Evolutionary conservation across 768 basidiomycete genomes (phyloP).

Genomic region (Rhizopogon rudus): DNA sequence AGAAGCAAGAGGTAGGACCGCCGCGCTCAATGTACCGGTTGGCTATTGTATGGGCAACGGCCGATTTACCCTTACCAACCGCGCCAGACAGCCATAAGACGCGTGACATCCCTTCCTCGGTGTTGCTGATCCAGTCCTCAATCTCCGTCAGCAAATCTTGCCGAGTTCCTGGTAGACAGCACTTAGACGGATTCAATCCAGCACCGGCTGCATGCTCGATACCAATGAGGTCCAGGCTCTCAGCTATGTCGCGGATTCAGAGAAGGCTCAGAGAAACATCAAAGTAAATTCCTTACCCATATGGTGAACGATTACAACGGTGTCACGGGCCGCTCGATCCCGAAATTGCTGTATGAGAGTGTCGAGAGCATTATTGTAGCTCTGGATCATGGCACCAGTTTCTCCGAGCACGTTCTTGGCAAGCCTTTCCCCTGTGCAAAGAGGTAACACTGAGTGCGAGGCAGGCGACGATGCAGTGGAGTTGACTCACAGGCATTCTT

Average conservation of each 20-base stretch:
- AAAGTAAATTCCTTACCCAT: background rate
- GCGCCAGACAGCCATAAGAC: constrained; percentile 8
- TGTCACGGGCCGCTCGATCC: background rate
- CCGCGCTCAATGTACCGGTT: background rate
- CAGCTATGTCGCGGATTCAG: background rate
- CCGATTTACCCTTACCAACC: constrained; percentile 11
- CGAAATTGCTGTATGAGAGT: background rate
- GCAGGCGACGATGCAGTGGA: no score
- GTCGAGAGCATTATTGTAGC: background rate
- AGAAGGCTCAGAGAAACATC: no score
- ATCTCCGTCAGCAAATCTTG: constrained; percentile 8
- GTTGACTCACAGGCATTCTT: constrained; percentile 14
- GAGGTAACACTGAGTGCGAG: no score
- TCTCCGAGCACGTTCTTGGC: background rate
- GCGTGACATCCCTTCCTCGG: no score
- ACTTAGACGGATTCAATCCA: constrained; percentile 6
- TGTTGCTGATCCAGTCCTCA: constrained; percentile 6
- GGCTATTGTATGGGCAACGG: constrained; percentile 11
- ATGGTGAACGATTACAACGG: background rate
- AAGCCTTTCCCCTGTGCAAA: no score
- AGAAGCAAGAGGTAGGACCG: constrained; percentile 13
- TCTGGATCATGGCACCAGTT: background rate
- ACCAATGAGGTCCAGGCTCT: background rate
- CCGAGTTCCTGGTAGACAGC: constrained; percentile 11
- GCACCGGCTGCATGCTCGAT: background rate